These are phyloP conservation scores for Skeletonema menzelii DNA, from an alignment of 108 stramenopile species.

Conservation along the genomic window DNA sequence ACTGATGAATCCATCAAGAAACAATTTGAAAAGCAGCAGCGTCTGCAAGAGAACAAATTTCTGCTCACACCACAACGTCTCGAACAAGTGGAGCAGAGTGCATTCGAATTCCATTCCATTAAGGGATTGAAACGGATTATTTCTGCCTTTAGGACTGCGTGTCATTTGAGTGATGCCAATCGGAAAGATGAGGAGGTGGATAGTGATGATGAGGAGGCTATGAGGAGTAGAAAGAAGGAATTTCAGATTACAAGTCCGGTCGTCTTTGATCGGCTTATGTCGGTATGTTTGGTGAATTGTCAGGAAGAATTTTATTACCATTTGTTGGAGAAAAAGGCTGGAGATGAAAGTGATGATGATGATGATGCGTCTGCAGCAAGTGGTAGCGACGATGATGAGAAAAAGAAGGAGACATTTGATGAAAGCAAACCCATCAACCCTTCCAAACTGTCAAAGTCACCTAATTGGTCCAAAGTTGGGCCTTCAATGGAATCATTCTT, in stretches of 20 bases:
- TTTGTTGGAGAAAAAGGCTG: conserved; percentile 44
- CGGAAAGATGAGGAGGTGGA: conserved; percentile 37
- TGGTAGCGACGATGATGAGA: conserved; percentile 32
- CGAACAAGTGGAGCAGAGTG: conserved; percentile 54
- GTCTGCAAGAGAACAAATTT: conserved; percentile 21
- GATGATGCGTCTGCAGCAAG: conserved; percentile 32
- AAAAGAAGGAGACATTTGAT: conserved; percentile 30
- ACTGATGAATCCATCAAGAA: conserved; percentile 9
- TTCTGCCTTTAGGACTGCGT: conserved; percentile 78
- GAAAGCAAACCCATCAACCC: conserved; percentile 83
- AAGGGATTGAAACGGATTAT: conserved; percentile 78
- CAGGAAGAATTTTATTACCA: conserved; percentile 80
- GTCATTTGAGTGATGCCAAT: conserved; percentile 67
- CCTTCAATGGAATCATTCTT: conserved; percentile 73
- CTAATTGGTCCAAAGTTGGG: conserved; percentile 55
- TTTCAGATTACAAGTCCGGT: conserved; percentile 72
- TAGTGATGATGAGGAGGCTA: conserved; percentile 12
- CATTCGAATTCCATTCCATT: conserved; percentile 73
- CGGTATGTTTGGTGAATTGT: conserved; percentile 59
- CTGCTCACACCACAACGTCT: conserved; percentile 56
- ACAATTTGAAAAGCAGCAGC: conserved; percentile 16
- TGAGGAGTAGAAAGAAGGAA: conserved; percentile 34
- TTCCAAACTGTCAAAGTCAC: conserved; percentile 54
- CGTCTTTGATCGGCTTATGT: conserved; percentile 81
- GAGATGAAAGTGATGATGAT: conserved; percentile 32